Evolutionary conservation across 345 rosid species (phyloP).

Genomic region (Camelina laxa): DNA sequence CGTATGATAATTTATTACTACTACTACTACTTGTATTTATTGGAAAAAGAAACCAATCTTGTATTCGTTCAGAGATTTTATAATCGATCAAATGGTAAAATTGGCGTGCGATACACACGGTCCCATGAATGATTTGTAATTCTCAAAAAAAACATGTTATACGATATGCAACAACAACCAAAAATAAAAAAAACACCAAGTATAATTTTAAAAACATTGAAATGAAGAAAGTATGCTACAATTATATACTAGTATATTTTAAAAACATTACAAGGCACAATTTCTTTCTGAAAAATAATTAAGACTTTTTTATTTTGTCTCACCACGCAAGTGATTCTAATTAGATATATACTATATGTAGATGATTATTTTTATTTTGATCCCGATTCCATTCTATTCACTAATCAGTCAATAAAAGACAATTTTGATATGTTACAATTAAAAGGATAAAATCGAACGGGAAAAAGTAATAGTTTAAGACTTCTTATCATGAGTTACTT

Average conservation of each 20-base stretch:
- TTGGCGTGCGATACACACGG: constrained; percentile 35
- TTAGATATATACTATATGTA: not conserved
- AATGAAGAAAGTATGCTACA: not conserved
- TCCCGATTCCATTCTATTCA: not conserved
- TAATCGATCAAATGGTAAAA: not conserved
- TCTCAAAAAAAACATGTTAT: not conserved
- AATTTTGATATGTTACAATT: not conserved
- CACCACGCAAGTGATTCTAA: not conserved
- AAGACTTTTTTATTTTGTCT: not conserved
- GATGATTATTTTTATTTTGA: not conserved
- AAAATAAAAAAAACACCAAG: too few relatives aligned
- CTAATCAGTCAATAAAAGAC: not conserved
- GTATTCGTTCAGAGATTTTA: constrained; percentile 6
- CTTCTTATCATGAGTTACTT: not conserved
- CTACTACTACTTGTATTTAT: not conserved
- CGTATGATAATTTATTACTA: not conserved
- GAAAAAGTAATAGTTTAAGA: not conserved
- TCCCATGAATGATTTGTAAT: constrained; percentile 4
- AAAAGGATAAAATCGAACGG: not conserved
- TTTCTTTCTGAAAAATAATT: not conserved
- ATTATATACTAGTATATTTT: too few relatives aligned
- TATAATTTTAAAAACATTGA: not conserved
- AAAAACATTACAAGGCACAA: not conserved
- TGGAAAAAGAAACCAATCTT: not conserved
- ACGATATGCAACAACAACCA: not conserved